Percentiles rank a stretch among this genome's conserved stretches.
These are phyloP conservation scores for Trichoderma gracile DNA, from an alignment of 2,329 filamentous ascomycete genomes.

Conservation along the genomic window DNA sequence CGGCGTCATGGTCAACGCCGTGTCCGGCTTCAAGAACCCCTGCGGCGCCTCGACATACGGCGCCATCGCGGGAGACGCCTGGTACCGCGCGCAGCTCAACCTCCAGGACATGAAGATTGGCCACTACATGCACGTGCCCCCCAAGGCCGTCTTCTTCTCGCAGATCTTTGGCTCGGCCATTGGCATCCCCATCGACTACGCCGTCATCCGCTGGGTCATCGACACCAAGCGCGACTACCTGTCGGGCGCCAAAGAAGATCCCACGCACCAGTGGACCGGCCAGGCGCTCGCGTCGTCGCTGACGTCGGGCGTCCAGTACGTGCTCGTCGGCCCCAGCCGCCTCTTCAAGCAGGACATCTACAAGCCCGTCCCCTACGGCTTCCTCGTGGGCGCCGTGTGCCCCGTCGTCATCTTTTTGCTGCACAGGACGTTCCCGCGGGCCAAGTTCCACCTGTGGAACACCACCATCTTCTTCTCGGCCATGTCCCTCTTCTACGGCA, in stretches of 20 bases:
- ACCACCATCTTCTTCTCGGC: constrained; percentile 62
- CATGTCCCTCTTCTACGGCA: constrained; percentile 59
- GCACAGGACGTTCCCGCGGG: constrained; percentile 53
- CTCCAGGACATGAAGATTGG: constrained; percentile 66
- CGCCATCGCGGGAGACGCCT: constrained; percentile 60
- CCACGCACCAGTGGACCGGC: constrained; percentile 62
- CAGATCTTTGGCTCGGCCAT: constrained; percentile 61
- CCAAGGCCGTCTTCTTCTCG: constrained; percentile 60
- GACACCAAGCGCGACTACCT: constrained; percentile 58
- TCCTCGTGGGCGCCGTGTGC: constrained; percentile 50
- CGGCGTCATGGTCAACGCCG: constrained; percentile 58
- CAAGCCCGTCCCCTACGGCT: constrained; percentile 53
- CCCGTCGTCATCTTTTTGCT: constrained; percentile 52
- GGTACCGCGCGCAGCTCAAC: constrained; percentile 60
- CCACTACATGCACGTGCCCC: constrained; percentile 63
- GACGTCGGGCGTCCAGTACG: constrained; percentile 60
- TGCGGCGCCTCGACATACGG: constrained; percentile 60
- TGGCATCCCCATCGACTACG: constrained; percentile 63
- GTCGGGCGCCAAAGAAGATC: constrained; percentile 51
- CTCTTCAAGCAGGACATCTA: constrained; percentile 53
- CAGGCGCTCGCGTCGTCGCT: constrained; percentile 53
- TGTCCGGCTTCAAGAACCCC: constrained; percentile 55
- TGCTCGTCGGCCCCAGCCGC: constrained; percentile 54
- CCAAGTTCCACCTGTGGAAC: constrained; percentile 60
- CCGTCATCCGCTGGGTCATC: constrained; percentile 60